phyloP scores from a whole-genome alignment of 345 rosid genomes.

The Geranium rotundifolium region DNA sequence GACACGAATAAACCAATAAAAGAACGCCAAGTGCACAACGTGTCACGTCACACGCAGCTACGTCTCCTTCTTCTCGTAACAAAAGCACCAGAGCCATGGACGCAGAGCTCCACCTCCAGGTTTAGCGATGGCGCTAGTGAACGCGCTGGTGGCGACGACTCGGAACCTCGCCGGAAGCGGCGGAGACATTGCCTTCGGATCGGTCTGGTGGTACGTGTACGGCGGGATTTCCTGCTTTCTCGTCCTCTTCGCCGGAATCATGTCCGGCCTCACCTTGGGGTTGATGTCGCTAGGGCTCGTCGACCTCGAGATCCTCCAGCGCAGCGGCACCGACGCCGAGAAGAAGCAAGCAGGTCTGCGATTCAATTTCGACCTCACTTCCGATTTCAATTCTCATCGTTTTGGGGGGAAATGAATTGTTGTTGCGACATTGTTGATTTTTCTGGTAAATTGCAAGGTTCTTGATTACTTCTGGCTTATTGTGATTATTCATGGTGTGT shows the following conservation, averaged over 20 bases:
- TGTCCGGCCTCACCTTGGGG: slow-evolving; percentile 95
- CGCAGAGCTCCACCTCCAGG: neutral
- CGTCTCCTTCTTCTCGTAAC: neutral
- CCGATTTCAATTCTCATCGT: neutral
- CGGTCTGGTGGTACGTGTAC: slow-evolving; percentile 45
- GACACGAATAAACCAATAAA: too few relatives aligned
- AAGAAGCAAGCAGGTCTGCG: slow-evolving; percentile 78
- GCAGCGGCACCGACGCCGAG: slow-evolving; percentile 75
- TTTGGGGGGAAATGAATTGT: neutral
- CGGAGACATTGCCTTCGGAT: slow-evolving; percentile 41
- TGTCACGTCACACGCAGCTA: too few relatives aligned
- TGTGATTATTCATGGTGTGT: neutral
- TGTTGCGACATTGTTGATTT: too few relatives aligned
- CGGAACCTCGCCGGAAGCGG: slow-evolving; percentile 12
- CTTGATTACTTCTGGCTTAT: neutral
- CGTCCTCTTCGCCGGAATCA: slow-evolving; percentile 90
- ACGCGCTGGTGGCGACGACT: slow-evolving; percentile 47
- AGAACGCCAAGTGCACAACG: too few relatives aligned
- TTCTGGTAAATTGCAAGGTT: too few relatives aligned
- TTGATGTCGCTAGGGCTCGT: slow-evolving; percentile 98
- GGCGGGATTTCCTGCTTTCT: slow-evolving; percentile 66
- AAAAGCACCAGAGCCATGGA: neutral
- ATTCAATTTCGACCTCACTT: neutral
- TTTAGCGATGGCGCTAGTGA: slow-evolving; percentile 37
- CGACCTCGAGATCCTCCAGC: slow-evolving; percentile 89